Percentiles rank a stretch among this genome's conserved stretches.
phyloP scores from a whole-genome alignment of 2,329 filamentous ascomycete genomes.

The Exophiala bonariae region DNA sequence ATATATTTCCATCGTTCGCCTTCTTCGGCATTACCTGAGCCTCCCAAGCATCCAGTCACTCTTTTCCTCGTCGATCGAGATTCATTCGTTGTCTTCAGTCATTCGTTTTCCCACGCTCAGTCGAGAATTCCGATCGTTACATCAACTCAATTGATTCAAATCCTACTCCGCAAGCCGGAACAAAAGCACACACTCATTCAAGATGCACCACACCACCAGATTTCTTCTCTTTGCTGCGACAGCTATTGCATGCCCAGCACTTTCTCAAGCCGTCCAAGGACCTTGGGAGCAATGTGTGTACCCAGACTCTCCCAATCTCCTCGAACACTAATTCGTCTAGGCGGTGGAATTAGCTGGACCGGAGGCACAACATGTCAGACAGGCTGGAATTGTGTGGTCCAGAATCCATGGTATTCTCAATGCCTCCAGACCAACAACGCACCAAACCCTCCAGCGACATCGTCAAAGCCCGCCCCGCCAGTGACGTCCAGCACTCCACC shows the following conservation, averaged over 20 bases:
- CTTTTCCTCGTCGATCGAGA: constrained; percentile 22
- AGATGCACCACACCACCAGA: constrained; percentile 14
- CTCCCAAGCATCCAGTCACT: constrained; percentile 12
- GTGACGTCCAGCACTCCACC: background rate
- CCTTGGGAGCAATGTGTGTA: constrained; percentile 22
- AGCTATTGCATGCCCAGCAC: constrained; percentile 12
- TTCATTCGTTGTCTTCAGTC: constrained; percentile 15
- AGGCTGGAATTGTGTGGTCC: constrained; percentile 34
- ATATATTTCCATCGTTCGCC: no score
- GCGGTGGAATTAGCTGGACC: constrained; percentile 37
- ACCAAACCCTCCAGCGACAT: constrained; percentile 1
- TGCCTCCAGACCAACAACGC: constrained; percentile 29
- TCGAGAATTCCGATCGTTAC: constrained; percentile 1
- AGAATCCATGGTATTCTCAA: constrained; percentile 40
- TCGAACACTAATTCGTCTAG: constrained; percentile 28
- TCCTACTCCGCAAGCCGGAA: background rate
- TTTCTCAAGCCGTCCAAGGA: constrained; percentile 8
- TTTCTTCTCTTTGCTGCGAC: constrained; percentile 11
- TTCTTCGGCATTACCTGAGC: constrained; percentile 8
- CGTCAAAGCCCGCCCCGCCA: constrained; percentile 1
- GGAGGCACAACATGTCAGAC: constrained; percentile 36
- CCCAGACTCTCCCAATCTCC: background rate
- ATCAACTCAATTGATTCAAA: background rate
- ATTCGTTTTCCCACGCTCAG: constrained; percentile 5
- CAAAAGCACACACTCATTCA: no score